A percentile compares a stretch with the other conserved stretches of the same genome.
Conservation (phyloP, 1,284 basidiomycete species). For the Cutaneotrichosporon cavernicola region DNA sequence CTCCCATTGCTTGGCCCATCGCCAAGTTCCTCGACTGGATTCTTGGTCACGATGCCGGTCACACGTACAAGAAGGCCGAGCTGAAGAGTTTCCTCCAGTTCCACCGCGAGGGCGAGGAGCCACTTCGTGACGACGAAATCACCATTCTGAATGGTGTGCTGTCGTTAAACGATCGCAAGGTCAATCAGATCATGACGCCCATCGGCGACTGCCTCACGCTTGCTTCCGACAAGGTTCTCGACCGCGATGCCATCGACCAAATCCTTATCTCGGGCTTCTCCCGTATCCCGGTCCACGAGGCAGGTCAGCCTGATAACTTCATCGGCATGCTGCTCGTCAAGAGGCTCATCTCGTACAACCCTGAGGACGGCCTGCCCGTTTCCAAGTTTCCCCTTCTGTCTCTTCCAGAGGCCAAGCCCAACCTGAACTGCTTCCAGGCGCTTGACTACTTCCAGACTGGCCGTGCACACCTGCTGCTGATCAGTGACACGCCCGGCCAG, state of each 20-base stretch:
- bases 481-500: conserved; percentile 77
- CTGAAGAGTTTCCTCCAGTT: conserved; percentile 88
- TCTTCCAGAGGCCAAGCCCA: conserved; percentile 84
- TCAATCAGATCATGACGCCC: conserved; percentile 82
- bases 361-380: conserved; percentile 72
- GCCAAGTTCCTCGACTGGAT: conserved; percentile 79
- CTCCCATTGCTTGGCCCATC: conserved; percentile 82
- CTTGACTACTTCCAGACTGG: conserved; percentile 80
- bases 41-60: conserved; percentile 67
- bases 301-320: conserved; percentile 72
- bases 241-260: conserved; percentile 73
- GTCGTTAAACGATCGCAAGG: conserved; percentile 78
- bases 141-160: conserved; percentile 83
- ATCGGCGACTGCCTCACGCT: conserved; percentile 59
- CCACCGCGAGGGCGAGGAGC: conserved; percentile 80
- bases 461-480: conserved; percentile 83
- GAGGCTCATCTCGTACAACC: conserved; percentile 86
- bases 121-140: conserved; percentile 80
- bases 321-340: conserved; percentile 85
- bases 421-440: conserved; percentile 72
- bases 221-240: conserved; percentile 70
- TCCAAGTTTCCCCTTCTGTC: conserved; percentile 72
- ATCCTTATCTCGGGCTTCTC: conserved; percentile 82
- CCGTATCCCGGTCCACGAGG: conserved; percentile 85
- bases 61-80: conserved; percentile 82